A percentile compares a stretch with the other conserved stretches of the same genome.
Conservation (phyloP, 805 yeast genomes). For the Saturnispora hagleri region DNA sequence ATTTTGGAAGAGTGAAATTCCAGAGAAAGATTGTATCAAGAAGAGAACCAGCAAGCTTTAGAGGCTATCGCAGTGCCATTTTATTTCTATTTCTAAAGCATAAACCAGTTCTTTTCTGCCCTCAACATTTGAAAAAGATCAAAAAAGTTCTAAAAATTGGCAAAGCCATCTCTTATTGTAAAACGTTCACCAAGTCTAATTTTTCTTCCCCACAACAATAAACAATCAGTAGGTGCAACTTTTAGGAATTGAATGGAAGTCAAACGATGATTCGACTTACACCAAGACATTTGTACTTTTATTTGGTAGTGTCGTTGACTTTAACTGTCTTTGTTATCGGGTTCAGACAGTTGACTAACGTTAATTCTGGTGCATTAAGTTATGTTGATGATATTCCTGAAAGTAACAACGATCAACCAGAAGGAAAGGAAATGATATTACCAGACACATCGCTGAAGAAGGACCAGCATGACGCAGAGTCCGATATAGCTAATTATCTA, state of each 20-base stretch:
- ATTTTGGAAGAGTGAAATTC: too few relatives aligned
- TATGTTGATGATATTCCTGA: conserved; percentile 4
- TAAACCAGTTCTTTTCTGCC: background rate
- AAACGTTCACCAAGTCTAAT: background rate
- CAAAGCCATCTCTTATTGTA: background rate
- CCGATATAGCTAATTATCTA: background rate
- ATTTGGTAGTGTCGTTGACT: background rate
- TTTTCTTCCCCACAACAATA: background rate
- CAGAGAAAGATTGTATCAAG: too few relatives aligned
- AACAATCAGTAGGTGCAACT: background rate
- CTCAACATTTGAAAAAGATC: background rate
- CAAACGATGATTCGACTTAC: conserved; percentile 3
- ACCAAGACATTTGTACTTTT: conserved; percentile 2
- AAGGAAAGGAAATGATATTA: background rate
- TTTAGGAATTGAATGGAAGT: background rate
- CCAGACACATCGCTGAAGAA: background rate
- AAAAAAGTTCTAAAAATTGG: background rate
- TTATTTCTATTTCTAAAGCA: background rate
- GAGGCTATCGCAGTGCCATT: background rate
- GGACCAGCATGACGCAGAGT: conserved; percentile 5
- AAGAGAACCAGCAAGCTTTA: background rate
- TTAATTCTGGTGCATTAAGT: background rate
- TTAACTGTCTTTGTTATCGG: background rate
- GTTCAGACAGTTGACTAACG: background rate
- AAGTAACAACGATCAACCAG: background rate